Conservation (phyloP, 106 monocot species). For the Dendrobium catenatum region DNA sequence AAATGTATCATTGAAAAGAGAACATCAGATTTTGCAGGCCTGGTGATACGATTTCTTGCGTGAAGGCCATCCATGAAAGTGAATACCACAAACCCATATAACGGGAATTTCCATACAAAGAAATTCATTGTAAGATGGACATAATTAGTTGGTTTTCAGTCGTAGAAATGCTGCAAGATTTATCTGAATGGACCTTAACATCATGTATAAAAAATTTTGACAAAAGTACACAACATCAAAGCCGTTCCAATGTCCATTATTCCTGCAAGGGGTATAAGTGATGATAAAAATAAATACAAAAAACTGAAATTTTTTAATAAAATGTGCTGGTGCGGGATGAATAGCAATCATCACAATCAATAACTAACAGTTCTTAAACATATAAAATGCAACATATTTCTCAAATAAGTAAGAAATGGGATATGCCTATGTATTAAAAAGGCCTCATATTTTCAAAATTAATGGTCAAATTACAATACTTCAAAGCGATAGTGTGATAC, state of each 20-base stretch:
- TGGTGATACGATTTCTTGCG: background rate
- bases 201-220: background rate
- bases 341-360: background rate
- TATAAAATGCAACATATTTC: background rate
- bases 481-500: constrained; percentile 26
- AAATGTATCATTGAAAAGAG: background rate
- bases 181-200: background rate
- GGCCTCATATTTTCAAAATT: background rate
- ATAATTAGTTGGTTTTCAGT: background rate
- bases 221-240: background rate
- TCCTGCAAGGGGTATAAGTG: background rate
- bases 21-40: background rate
- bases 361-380: background rate
- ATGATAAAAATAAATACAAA: background rate
- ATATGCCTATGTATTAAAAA: background rate
- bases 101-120: background rate
- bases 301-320: background rate
- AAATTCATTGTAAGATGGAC: background rate
- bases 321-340: background rate
- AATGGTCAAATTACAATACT: background rate
- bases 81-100: background rate
- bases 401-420: background rate
- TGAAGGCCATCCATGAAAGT: background rate
- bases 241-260: background rate
- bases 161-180: background rate